phyloP scores from a whole-genome alignment of 1,139 yeast genomes.

The Sugiyamaella novakii region DNA sequence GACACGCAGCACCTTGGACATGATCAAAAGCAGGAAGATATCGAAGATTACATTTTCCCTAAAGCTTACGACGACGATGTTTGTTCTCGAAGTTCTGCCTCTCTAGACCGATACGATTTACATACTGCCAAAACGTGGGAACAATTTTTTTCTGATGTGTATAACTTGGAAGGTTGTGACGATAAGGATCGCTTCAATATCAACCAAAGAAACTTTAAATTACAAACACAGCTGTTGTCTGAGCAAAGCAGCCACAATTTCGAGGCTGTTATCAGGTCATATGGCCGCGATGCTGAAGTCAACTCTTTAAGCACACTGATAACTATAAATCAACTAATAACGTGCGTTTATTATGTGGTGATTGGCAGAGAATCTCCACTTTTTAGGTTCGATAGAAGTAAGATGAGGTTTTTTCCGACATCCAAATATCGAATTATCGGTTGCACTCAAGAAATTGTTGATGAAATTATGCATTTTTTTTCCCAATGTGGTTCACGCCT shows the following conservation, averaged over 20 bases:
- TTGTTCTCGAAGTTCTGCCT: neutral
- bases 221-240: conserved; percentile 12
- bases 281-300: neutral
- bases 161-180: neutral
- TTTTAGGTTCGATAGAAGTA: conserved; percentile 25
- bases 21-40: neutral
- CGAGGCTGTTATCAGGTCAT: conserved; percentile 12
- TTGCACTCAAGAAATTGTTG: conserved; percentile 25
- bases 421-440: conserved; percentile 29
- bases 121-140: conserved; percentile 11
- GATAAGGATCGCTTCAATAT: neutral
- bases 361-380: conserved; percentile 30
- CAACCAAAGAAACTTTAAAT: conserved; percentile 10
- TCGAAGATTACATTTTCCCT: neutral
- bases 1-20: too few relatives aligned
- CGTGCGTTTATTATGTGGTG: conserved; percentile 26
- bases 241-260: conserved; percentile 14
- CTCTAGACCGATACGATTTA: neutral
- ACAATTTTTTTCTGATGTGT: conserved; percentile 3
- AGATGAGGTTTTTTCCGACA: conserved; percentile 24
- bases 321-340: conserved; percentile 18
- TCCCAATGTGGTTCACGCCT: conserved; percentile 35
- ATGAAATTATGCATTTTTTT: conserved; percentile 27
- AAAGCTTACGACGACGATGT: neutral
- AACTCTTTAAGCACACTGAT: neutral